Percentiles rank a stretch among this genome's conserved stretches.
Evolutionary conservation across 257 asterid genomes (phyloP).

Genomic region (Petrea volubilis): DNA sequence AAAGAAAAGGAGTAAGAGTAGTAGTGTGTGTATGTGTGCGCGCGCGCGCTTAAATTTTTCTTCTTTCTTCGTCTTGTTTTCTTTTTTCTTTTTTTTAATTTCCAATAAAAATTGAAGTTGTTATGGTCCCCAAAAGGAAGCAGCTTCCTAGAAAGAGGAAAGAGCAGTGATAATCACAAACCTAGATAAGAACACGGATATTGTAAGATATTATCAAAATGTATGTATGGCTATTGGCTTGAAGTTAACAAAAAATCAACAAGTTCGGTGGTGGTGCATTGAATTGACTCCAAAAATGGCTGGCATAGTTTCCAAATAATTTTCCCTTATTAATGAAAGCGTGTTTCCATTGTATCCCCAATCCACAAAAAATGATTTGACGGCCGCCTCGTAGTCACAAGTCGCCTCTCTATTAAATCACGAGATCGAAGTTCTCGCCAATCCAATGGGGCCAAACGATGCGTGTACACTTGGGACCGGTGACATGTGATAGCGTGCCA

Average conservation of each 20-base stretch:
- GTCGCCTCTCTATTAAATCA: background rate
- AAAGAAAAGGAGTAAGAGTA: too few relatives aligned
- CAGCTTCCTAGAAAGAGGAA: constrained; percentile 22
- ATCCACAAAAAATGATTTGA: constrained; percentile 3
- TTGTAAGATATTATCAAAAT: background rate
- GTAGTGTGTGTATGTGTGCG: too few relatives aligned
- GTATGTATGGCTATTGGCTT: background rate
- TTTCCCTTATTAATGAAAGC: background rate
- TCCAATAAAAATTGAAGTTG: too few relatives aligned
- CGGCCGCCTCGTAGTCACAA: background rate
- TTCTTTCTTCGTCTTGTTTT: too few relatives aligned
- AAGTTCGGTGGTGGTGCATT: background rate
- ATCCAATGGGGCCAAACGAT: background rate
- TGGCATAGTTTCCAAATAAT: background rate
- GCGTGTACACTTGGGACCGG: background rate
- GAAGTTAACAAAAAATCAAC: background rate
- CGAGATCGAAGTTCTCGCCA: background rate
- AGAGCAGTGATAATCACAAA: background rate
- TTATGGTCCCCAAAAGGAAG: constrained; percentile 11
- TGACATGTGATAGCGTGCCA: background rate
- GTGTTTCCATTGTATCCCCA: background rate
- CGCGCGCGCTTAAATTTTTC: too few relatives aligned
- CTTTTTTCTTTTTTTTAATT: too few relatives aligned
- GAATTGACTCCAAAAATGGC: constrained; percentile 17
- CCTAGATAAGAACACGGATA: background rate